Conservation (phyloP, 805 yeast genomes). For the Citeromyces matritensis region DNA sequence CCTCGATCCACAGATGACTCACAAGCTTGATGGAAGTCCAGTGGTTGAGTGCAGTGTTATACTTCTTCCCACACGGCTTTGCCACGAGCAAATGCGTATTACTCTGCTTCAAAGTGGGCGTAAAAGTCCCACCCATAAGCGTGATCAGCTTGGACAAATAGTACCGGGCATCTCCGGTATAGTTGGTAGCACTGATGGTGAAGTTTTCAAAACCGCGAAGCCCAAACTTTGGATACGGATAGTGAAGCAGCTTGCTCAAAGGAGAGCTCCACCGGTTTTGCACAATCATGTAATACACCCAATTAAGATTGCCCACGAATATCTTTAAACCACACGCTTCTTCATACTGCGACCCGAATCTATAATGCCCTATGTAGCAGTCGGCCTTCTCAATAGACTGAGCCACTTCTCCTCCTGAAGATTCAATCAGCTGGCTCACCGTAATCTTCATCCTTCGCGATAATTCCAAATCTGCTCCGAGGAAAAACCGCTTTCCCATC, state of each 20-base stretch:
- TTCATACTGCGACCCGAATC: constrained; percentile 41
- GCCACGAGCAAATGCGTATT: constrained; percentile 69
- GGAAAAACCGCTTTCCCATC: constrained; percentile 26
- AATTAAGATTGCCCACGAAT: constrained; percentile 50
- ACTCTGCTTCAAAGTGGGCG: constrained; percentile 44
- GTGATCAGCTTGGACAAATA: constrained; percentile 52
- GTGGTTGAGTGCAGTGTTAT: constrained; percentile 42
- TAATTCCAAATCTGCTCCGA: constrained; percentile 42
- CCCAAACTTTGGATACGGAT: constrained; percentile 45
- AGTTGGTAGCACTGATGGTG: constrained; percentile 59
- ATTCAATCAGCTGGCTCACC: constrained; percentile 25
- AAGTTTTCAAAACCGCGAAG: constrained; percentile 38
- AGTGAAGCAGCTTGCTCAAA: constrained; percentile 39
- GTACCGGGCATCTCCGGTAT: constrained; percentile 70
- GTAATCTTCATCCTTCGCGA: constrained; percentile 24
- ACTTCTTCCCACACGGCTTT: constrained; percentile 56
- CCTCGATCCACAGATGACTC: constrained; percentile 85
- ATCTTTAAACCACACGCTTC: constrained; percentile 23
- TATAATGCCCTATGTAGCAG: constrained; percentile 46
- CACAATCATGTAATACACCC: constrained; percentile 61
- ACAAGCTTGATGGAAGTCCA: constrained; percentile 51
- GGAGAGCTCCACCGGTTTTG: constrained; percentile 44
- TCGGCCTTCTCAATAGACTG: constrained; percentile 14
- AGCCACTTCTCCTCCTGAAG: constrained; percentile 39
- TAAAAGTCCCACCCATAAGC: constrained; percentile 64